A percentile compares a stretch with the other conserved stretches of the same genome.
Conservation (phyloP, 495 filamentous ascomycete species). For the Talaromyces liani region DNA sequence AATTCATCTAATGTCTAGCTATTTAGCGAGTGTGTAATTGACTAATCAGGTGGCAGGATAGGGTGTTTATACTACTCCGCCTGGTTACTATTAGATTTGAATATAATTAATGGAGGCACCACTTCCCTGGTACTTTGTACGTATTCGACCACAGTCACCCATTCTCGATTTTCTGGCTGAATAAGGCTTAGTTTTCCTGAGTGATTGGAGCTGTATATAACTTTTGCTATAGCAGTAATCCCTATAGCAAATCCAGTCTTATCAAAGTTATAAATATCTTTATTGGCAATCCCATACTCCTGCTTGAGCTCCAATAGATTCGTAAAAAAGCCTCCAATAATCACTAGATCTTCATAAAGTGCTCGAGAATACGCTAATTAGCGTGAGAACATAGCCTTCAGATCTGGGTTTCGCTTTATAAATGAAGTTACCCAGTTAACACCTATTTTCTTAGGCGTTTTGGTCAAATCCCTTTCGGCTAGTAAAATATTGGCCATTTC, state of each 20-base stretch:
- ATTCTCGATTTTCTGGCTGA: constrained; percentile 35
- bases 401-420: too few relatives aligned
- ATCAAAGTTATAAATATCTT: constrained; percentile 40
- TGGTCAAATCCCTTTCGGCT: too few relatives aligned
- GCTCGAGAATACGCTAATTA: too few relatives aligned
- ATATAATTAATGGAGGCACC: constrained; percentile 27
- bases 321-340: too few relatives aligned
- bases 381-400: too few relatives aligned
- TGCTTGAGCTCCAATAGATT: too few relatives aligned
- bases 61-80: constrained; percentile 19
- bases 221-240: constrained; percentile 20
- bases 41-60: constrained; percentile 18
- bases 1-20: constrained; percentile 18
- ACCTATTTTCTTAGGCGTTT: too few relatives aligned
- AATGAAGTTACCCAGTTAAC: too few relatives aligned
- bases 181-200: constrained; percentile 12
- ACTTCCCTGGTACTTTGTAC: constrained; percentile 17
- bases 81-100: constrained; percentile 20
- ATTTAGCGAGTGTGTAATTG: constrained; percentile 21
- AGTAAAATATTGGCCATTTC: too few relatives aligned
- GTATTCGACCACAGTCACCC: constrained; percentile 26
- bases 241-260: constrained; percentile 32
- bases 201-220: constrained; percentile 21
- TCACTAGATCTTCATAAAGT: too few relatives aligned
- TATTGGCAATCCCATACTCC: constrained; percentile 18